Percentiles rank a stretch among this genome's conserved stretches.
Evolutionary conservation across 306 rosid genomes (phyloP).

Genomic region (Quercus cerris): DNA sequence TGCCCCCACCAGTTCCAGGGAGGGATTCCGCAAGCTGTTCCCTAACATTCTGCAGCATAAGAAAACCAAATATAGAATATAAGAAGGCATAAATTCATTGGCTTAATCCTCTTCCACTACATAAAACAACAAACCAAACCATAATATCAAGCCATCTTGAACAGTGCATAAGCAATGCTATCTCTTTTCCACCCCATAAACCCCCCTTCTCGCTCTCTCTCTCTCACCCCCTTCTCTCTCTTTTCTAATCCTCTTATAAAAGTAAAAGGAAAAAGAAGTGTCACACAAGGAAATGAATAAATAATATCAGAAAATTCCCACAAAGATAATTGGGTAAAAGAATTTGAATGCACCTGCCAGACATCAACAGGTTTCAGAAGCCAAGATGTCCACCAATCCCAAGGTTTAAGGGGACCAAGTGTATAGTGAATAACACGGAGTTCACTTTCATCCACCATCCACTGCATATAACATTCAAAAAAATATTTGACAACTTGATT

Average conservation of each 20-base stretch:
- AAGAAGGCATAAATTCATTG: slow-evolving; percentile 2
- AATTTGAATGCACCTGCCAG: slow-evolving; percentile 70
- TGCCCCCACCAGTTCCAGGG: slow-evolving; percentile 89
- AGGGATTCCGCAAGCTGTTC: slow-evolving; percentile 74
- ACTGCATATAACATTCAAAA: slow-evolving; percentile 45
- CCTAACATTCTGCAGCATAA: slow-evolving; percentile 71
- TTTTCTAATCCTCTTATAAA: background rate
- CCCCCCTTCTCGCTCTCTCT: no score
- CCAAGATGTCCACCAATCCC: slow-evolving; percentile 99
- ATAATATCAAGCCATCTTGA: background rate
- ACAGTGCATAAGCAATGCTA: no score
- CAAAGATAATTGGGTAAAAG: background rate
- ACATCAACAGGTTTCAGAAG: slow-evolving; percentile 98
- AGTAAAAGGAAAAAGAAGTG: background rate
- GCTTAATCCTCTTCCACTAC: background rate
- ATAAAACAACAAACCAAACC: background rate
- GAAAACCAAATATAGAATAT: slow-evolving; percentile 12
- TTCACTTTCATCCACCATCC: slow-evolving; percentile 96
- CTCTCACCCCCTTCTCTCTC: background rate
- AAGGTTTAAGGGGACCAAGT: slow-evolving; percentile 97
- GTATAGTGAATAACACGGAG: slow-evolving; percentile 95
- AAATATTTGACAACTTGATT: slow-evolving; percentile 10
- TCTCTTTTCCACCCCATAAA: no score
- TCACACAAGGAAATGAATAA: background rate
- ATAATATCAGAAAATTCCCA: background rate